These are phyloP conservation scores for Escallonia rubra DNA, from an alignment of 129 eudicot species.

Conservation along the genomic window DNA sequence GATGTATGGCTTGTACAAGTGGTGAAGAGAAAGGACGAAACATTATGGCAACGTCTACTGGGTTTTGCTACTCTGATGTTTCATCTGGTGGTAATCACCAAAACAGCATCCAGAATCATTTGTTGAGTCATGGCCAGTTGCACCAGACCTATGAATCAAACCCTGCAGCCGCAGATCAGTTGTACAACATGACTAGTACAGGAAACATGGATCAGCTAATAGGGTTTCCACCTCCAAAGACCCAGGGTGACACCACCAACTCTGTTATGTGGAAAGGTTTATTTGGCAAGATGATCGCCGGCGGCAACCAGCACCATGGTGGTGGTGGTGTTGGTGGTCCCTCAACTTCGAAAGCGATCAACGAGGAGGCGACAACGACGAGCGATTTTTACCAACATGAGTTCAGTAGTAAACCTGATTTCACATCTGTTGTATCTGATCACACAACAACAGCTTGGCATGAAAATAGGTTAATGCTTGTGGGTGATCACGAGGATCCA, in stretches of 20 bases:
- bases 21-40: constrained; percentile 25
- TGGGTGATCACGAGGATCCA: constrained; percentile 30
- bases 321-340: constrained; percentile 9
- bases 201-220: constrained; percentile 36
- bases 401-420: neutral
- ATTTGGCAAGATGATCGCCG: constrained; percentile 26
- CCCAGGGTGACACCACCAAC: constrained; percentile 25
- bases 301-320: neutral
- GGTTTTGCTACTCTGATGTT: constrained; percentile 29
- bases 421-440: neutral
- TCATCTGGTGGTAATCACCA: constrained; percentile 5
- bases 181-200: constrained; percentile 50
- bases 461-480: constrained; percentile 10
- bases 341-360: constrained; percentile 38
- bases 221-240: constrained; percentile 38
- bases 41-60: constrained; percentile 30
- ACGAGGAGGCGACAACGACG: constrained; percentile 12
- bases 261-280: constrained; percentile 30
- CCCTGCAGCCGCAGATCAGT: constrained; percentile 21
- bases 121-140: constrained; percentile 18
- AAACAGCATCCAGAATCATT: constrained; percentile 1
- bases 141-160: constrained; percentile 23
- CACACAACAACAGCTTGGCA: neutral
- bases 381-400: constrained; percentile 37
- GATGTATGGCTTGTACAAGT: constrained; percentile 21